Percentiles rank a stretch among this genome's conserved stretches.
phyloP scores from a whole-genome alignment of 805 yeast species.

The Lipomyces orientalis region DNA sequence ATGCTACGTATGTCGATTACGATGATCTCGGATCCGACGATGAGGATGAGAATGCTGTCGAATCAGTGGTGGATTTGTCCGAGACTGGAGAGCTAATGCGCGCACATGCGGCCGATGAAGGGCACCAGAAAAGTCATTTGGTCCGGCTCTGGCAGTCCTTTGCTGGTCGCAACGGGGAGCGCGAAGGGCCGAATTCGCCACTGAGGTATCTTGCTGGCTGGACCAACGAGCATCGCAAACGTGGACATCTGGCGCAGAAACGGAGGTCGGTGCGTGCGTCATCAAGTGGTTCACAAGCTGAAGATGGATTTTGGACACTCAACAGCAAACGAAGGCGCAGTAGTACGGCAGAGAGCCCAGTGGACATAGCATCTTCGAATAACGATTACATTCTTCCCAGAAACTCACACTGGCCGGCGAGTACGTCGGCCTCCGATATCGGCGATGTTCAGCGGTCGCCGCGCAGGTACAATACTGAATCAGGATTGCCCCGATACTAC shows the following conservation, averaged over 20 bases:
- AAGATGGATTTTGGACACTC: background rate
- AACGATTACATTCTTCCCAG: background rate
- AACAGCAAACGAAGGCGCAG: conserved; percentile 8
- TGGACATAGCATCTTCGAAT: conserved; percentile 9
- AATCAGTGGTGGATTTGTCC: background rate
- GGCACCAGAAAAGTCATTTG: background rate
- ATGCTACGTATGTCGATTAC: background rate
- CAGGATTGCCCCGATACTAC: background rate
- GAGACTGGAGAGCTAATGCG: background rate
- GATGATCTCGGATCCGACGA: conserved; percentile 10
- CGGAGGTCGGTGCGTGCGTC: conserved; percentile 1
- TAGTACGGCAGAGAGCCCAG: background rate
- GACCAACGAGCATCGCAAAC: conserved; percentile 4
- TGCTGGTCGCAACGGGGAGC: background rate
- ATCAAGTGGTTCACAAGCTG: background rate
- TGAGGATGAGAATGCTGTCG: conserved; percentile 5
- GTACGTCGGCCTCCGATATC: background rate
- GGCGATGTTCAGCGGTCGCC: background rate
- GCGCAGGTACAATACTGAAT: background rate
- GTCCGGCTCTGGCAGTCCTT: conserved; percentile 9
- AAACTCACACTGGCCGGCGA: background rate
- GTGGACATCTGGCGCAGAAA: conserved; percentile 2
- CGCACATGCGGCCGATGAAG: background rate
- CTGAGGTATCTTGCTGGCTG: conserved; percentile 9
- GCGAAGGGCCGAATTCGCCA: background rate